phyloP scores from a whole-genome alignment of 768 basidiomycete species.

The Amyloporia xantha region DNA sequence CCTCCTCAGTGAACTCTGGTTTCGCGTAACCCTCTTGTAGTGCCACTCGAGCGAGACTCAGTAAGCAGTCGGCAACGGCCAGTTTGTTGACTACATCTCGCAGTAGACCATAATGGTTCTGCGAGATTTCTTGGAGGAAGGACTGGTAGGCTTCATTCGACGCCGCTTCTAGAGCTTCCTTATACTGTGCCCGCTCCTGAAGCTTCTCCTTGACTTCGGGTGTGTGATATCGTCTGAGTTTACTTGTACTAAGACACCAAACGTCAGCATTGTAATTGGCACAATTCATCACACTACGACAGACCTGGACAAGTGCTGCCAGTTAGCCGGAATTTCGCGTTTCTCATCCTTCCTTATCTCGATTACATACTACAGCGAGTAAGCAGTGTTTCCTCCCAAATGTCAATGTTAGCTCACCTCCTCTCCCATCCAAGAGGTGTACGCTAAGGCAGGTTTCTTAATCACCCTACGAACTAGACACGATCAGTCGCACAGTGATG shows the following conservation, averaged over 20 bases:
- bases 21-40: conserved; percentile 70
- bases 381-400: not conserved
- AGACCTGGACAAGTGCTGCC: conserved; percentile 65
- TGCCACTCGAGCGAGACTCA: conserved; percentile 78
- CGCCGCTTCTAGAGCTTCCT: conserved; percentile 64
- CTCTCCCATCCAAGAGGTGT: conserved; percentile 55
- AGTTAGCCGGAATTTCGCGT: conserved; percentile 40
- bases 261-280: too few relatives aligned
- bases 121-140: conserved; percentile 66
- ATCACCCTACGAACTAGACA: conserved; percentile 61
- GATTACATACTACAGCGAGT: conserved; percentile 55
- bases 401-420: conserved; percentile 44
- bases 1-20: conserved; percentile 66
- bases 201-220: conserved; percentile 56
- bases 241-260: conserved; percentile 54
- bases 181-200: conserved; percentile 66
- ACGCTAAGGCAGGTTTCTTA: conserved; percentile 68
- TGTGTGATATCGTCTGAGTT: conserved; percentile 66
- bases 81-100: conserved; percentile 75
- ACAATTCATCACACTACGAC: too few relatives aligned
- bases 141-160: conserved; percentile 56
- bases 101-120: conserved; percentile 61
- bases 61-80: conserved; percentile 79
- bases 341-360: conserved; percentile 63
- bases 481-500: conserved; percentile 3